phyloP scores from a whole-genome alignment of 257 asterid genomes.

The Schizonepeta tenuifolia region DNA sequence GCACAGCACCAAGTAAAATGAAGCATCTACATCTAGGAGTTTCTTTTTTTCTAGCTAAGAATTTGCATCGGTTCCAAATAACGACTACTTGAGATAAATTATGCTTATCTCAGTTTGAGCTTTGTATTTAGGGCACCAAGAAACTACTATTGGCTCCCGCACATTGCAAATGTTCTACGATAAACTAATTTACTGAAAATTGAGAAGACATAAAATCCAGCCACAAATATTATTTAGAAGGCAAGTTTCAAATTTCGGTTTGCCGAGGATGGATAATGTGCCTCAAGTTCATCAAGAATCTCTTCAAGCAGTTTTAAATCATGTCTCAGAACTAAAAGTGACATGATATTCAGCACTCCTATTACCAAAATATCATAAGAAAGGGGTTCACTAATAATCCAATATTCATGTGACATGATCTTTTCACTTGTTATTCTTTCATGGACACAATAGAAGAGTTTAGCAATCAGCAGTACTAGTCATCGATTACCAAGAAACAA shows the following conservation, averaged over 20 bases:
- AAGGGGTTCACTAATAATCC: constrained; percentile 11
- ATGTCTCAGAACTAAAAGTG: not conserved
- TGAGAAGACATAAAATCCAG: not conserved
- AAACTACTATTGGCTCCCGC: not conserved
- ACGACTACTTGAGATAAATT: not conserved
- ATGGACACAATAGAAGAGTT: not conserved
- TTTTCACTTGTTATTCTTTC: constrained; percentile 10
- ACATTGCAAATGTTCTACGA: not conserved
- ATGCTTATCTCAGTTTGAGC: not conserved
- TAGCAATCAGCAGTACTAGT: not conserved
- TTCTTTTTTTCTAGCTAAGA: not conserved
- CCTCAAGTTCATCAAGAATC: not conserved
- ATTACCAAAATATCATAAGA: constrained; percentile 9
- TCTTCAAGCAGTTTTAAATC: not conserved
- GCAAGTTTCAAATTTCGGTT: constrained; percentile 5
- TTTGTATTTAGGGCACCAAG: not conserved
- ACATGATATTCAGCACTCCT: not conserved
- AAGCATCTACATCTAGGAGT: not conserved
- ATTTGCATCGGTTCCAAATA: not conserved
- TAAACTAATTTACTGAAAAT: not conserved
- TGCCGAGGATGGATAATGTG: not conserved
- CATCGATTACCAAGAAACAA: constrained; percentile 20
- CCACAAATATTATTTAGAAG: not conserved
- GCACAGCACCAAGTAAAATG: not conserved
- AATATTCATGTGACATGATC: not conserved